phyloP scores from a whole-genome alignment of 2,329 filamentous ascomycete species.

The Epicoccum sorghinum region DNA sequence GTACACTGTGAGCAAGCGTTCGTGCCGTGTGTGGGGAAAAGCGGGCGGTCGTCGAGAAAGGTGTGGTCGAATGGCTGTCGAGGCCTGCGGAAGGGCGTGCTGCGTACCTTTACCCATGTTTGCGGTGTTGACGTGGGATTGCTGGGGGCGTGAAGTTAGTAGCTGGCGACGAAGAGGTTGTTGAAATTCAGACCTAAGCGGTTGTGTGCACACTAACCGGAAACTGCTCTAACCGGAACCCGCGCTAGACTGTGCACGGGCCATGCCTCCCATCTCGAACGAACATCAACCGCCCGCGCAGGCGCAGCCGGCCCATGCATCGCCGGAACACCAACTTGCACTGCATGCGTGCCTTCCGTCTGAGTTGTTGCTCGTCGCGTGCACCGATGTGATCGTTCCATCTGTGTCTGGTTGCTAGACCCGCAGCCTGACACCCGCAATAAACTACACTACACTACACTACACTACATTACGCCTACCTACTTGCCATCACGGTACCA shows the following conservation, averaged over 20 bases:
- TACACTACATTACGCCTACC: too few species aligned
- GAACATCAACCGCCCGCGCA: too few species aligned
- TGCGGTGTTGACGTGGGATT: slow-evolving; percentile 44
- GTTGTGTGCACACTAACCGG: slow-evolving; percentile 5
- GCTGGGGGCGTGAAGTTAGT: slow-evolving; percentile 42
- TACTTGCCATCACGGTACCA: too few species aligned
- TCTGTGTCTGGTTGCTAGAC: slow-evolving; percentile 7
- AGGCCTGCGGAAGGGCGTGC: slow-evolving; percentile 14
- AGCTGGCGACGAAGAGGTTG: slow-evolving; percentile 27
- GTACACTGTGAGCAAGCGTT: slow-evolving; percentile 67
- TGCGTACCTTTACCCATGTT: slow-evolving; percentile 49
- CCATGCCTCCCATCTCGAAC: too few species aligned
- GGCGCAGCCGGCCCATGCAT: too few species aligned
- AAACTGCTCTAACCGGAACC: too few species aligned
- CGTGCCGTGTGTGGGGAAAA: slow-evolving; percentile 9
- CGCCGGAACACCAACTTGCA: background rate
- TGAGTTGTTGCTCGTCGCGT: background rate
- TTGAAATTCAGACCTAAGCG: background rate
- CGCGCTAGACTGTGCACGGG: background rate
- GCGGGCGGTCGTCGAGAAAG: slow-evolving; percentile 15
- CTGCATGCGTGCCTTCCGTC: too few species aligned
- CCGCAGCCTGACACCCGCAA: slow-evolving; percentile 9
- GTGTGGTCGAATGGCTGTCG: slow-evolving; percentile 3
- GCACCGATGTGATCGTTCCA: slow-evolving; percentile 4
- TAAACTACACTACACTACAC: background rate